A percentile compares a stretch with the other conserved stretches of the same genome.
phyloP scores from a whole-genome alignment of 1,284 basidiomycete species.

The Ustilago nuda region DNA sequence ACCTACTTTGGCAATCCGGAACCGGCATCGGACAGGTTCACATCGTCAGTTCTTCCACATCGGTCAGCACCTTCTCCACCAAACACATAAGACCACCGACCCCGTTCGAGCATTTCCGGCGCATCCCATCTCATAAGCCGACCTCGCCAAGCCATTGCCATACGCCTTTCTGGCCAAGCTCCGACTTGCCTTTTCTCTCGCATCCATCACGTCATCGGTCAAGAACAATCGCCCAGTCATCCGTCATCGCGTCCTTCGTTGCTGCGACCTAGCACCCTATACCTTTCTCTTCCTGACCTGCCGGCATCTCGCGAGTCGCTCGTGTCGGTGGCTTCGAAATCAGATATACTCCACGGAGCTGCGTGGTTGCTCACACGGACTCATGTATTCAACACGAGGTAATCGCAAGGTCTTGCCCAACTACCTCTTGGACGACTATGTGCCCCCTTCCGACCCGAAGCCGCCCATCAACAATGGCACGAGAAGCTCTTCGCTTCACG shows the following conservation, averaged over 20 bases:
- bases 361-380: constrained; percentile 6
- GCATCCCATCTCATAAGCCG: background rate
- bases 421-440: constrained; percentile 49
- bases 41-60: background rate
- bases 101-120: background rate
- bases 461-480: background rate
- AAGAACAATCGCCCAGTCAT: background rate
- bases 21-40: background rate
- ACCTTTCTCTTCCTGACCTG: background rate
- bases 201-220: background rate
- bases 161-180: background rate
- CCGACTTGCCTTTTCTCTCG: background rate
- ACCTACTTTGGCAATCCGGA: background rate
- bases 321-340: background rate
- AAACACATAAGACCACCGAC: background rate
- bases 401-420: constrained; percentile 48
- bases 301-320: background rate
- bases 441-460: constrained; percentile 20
- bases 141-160: background rate
- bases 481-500: background rate
- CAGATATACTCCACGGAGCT: background rate
- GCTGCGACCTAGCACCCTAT: background rate
- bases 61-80: background rate
- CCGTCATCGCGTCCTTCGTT: background rate
- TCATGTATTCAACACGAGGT: constrained; percentile 26